A percentile compares a stretch with the other conserved stretches of the same genome.
Conservation (phyloP, 1,284 basidiomycete genomes). For the Testicularia cyperi region DNA sequence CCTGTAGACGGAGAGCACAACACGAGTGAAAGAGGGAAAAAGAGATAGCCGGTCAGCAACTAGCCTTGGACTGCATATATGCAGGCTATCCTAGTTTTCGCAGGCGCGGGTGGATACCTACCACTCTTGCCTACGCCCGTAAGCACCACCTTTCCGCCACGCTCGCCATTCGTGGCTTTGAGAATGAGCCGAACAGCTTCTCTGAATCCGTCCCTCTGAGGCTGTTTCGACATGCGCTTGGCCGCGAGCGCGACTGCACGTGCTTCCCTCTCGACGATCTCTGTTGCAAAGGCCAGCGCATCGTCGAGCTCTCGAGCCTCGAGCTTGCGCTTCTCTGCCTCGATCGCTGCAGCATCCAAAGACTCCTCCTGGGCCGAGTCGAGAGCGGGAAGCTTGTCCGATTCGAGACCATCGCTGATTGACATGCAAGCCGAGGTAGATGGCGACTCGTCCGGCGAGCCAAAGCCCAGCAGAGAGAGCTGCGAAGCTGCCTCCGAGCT, state of each 20-base stretch:
- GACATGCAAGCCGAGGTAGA: constrained; percentile 32
- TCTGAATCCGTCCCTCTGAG: constrained; percentile 31
- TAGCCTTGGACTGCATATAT: no score
- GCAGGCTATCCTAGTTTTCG: no score
- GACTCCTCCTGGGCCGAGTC: constrained; percentile 3
- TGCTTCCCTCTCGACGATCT: constrained; percentile 36
- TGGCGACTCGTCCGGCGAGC: constrained; percentile 20
- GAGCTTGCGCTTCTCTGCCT: constrained; percentile 20
- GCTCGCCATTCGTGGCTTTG: constrained; percentile 27
- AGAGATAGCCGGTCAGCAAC: no score
- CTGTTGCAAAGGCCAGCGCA: constrained; percentile 23
- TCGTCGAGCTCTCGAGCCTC: constrained; percentile 33
- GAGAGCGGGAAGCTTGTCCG: constrained; percentile 14
- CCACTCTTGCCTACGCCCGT: constrained; percentile 62
- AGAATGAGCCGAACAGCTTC: constrained; percentile 41
- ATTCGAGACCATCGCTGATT: constrained; percentile 28
- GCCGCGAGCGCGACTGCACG: constrained; percentile 35
- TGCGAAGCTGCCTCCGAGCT: constrained; percentile 25
- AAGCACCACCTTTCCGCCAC: constrained; percentile 60
- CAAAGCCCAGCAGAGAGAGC: constrained; percentile 16
- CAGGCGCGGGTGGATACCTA: no score
- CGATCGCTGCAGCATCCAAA: constrained; percentile 21
- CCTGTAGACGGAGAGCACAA: no score
- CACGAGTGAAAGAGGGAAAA: no score
- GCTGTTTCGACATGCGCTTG: constrained; percentile 23